Evolutionary conservation across 169 alveolate genomes (phyloP).

Genomic region (Perkinsus olseni): DNA sequence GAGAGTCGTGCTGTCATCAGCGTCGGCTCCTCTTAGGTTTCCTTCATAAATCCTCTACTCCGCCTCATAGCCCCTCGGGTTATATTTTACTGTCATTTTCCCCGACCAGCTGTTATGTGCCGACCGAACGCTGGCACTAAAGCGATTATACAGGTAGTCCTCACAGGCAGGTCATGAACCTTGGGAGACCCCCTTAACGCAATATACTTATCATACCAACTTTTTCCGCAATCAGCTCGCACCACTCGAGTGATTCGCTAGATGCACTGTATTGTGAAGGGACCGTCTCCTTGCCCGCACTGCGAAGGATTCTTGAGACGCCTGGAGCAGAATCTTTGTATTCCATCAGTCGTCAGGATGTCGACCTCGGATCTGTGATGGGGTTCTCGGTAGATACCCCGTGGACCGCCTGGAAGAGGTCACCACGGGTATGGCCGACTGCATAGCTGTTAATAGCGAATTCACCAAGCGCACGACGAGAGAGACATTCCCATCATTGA

Average conservation of each 20-base stretch:
- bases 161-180: constrained; percentile 27
- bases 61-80: constrained; percentile 46
- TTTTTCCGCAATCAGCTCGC: too few species aligned
- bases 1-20: background rate
- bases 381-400: background rate
- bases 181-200: constrained; percentile 25
- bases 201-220: too few species aligned
- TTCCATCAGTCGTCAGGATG: too few species aligned
- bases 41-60: constrained; percentile 42
- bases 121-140: constrained; percentile 47
- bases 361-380: too few species aligned
- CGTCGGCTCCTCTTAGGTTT: background rate
- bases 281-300: too few species aligned
- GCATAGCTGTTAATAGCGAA: constrained; percentile 53
- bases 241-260: too few species aligned
- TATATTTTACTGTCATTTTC: constrained; percentile 78
- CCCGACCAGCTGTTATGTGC: constrained; percentile 80
- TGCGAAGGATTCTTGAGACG: too few species aligned
- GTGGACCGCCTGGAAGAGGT: background rate
- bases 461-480: constrained; percentile 49
- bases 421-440: constrained; percentile 21
- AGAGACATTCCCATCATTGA: constrained; percentile 41
- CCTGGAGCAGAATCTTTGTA: too few species aligned
- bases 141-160: constrained; percentile 63
- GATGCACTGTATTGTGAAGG: too few species aligned